A percentile compares a stretch with the other conserved stretches of the same genome.
Evolutionary conservation across 176 grass and related monocot genomes (phyloP).

Genomic region (Cocos nucifera): DNA sequence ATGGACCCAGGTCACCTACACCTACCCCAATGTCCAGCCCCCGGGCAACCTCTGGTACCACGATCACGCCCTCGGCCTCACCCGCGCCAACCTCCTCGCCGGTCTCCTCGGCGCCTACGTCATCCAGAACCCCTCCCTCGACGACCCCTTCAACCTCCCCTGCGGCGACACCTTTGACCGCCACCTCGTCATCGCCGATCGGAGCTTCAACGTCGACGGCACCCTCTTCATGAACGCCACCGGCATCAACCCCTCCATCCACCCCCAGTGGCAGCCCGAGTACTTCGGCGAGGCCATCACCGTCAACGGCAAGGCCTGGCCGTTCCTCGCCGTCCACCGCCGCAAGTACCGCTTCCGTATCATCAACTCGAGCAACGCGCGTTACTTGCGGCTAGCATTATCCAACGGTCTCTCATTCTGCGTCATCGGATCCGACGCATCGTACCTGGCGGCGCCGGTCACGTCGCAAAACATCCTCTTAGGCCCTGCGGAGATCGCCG

Average conservation of each 20-base stretch:
- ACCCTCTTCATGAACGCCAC: constrained; percentile 27
- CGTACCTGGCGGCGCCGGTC: constrained; percentile 6
- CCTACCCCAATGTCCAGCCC: constrained; percentile 9
- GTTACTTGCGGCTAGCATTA: constrained; percentile 19
- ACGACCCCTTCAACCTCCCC: constrained; percentile 11
- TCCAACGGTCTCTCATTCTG: constrained; percentile 15
- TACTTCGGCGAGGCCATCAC: constrained; percentile 22
- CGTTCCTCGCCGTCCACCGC: constrained; percentile 7
- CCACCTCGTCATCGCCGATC: constrained; percentile 21
- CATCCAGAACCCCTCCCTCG: constrained; percentile 20
- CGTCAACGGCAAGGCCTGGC: constrained; percentile 28
- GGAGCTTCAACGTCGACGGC: constrained; percentile 23
- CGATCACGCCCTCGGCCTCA: constrained; percentile 27
- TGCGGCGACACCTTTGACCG: neutral
- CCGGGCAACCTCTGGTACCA: constrained; percentile 20
- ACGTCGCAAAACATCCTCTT: neutral
- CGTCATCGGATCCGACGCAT: constrained; percentile 23
- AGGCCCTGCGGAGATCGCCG: neutral
- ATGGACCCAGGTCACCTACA: neutral
- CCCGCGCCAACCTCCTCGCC: constrained; percentile 23
- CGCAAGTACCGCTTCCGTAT: constrained; percentile 20
- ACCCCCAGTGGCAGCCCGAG: constrained; percentile 29
- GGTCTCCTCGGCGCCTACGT: constrained; percentile 24
- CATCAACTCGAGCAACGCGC: constrained; percentile 22
- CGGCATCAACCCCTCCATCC: constrained; percentile 6